Evolutionary conservation across 371 early-diverging fungal genomes (phyloP), one percentile per base, ranked within the genome.

Genomic region (Mucor lusitanicus): DNA sequence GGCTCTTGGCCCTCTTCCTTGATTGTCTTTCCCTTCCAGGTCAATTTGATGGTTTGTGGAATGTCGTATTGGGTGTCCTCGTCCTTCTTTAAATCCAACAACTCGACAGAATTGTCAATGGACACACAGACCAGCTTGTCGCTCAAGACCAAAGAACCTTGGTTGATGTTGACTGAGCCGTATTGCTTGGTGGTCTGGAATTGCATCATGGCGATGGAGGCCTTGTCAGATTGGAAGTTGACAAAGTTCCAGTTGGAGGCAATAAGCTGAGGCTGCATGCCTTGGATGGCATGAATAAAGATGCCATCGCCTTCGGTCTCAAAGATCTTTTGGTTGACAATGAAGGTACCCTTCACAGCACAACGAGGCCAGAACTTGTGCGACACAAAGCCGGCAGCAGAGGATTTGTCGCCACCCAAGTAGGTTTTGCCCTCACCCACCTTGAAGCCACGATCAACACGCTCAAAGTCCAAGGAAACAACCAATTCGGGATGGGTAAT

Each of bases 191-290:
- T 91, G 19, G 95, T 91, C 58, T 86, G 87, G 75, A 93, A 95
- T 77, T 94, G 90, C 77, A 91, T 88, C 89, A 93, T 87, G 66
- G 90, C 82, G 64, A 95, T 77, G 7, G 91, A 76, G 28, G 87
- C 86, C 48, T 85, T 77, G 15, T 75, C 64, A 5, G 80, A 79
- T 27, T 89, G 88, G 78, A 94, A 88, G 71, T 89, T 77, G 65
- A 86, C 84, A 82, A 91, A 91, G 76, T 92, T 93, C 95, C 96
- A 96, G 67, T 88, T 89, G 50, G 89, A 86, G 13, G 92, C 94
- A 50, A 92, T 90, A 63, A 90, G 78, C 61, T 96, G 94, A 39
- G 97, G 96, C 63, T 91, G 90, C 87, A 92, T 92, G 57, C 86
- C 90, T 75, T 94, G 87, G 64, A 94, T 78, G 4, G 95, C 97